Conservation (phyloP, 2,329 filamentous ascomycete species). For the Corniculantispora saksenae region DNA sequence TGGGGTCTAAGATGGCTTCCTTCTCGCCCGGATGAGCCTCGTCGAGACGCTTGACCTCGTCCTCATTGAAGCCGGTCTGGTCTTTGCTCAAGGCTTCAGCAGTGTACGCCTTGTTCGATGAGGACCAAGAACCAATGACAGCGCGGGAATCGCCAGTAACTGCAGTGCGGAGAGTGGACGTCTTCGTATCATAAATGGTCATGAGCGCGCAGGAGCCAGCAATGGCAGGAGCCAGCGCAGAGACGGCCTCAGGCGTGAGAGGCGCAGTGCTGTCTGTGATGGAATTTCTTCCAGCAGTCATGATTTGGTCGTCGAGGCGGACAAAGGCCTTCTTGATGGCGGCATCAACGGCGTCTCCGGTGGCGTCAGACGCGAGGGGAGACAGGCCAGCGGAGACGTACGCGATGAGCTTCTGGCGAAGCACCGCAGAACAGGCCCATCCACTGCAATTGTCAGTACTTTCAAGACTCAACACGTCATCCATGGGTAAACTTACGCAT, state of each 20-base stretch:
- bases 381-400: slow-evolving; percentile 41
- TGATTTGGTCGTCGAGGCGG: slow-evolving; percentile 59
- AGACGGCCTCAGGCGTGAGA: slow-evolving; percentile 30
- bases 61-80: slow-evolving; percentile 64
- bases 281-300: slow-evolving; percentile 37
- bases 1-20: slow-evolving; percentile 47
- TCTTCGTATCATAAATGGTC: slow-evolving; percentile 58
- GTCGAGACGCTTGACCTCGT: slow-evolving; percentile 57
- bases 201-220: slow-evolving; percentile 65
- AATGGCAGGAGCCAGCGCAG: slow-evolving; percentile 38
- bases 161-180: slow-evolving; percentile 59
- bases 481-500: slow-evolving; percentile 39
- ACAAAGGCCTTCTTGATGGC: slow-evolving; percentile 61
- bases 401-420: slow-evolving; percentile 44
- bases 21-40: slow-evolving; percentile 64
- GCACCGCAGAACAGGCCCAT: slow-evolving; percentile 41
- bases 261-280: slow-evolving; percentile 30
- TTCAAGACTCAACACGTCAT: background rate
- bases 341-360: slow-evolving; percentile 50
- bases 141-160: slow-evolving; percentile 69
- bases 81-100: slow-evolving; percentile 60
- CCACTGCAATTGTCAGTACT: slow-evolving; percentile 34
- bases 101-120: slow-evolving; percentile 46
- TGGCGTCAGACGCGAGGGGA: slow-evolving; percentile 30
- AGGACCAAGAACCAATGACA: slow-evolving; percentile 55